Evolutionary conservation across 2,329 filamentous ascomycete species (phyloP), one percentile per base, ranked within the genome.

Genomic region (Cordyceps tenuipes): DNA sequence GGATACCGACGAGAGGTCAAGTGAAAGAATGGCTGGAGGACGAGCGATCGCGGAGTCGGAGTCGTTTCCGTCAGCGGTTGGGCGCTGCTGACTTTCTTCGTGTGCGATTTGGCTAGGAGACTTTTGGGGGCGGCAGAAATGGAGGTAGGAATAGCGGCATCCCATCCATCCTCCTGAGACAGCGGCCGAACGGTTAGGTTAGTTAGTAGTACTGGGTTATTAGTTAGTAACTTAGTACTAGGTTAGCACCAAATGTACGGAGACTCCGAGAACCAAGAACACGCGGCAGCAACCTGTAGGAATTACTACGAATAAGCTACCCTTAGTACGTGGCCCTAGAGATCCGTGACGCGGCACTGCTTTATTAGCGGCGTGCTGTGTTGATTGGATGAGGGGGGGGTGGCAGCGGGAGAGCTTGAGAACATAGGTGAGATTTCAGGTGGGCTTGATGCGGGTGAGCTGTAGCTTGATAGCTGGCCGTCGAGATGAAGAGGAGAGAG

Each of bases 11-110:
- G 13, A 48, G 43, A 26, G n/a, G 21, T n/a, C 12, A 47, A n/a
- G 5, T 19, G 3, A 36, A 36, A 29, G 13, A 44, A 5, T 10
- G 34, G 50, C 34, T 43, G 51, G 39, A 41, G 26, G 7, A 50
- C 29, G 41, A 36, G 21, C 34, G 46, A 57, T 57, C 55, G 46
- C 55, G 55, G 55, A 41, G 44, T 29, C 55, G 55, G 55, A 41
- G 44, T 29, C 34, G 46, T 49, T 57, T 31, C 55, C 55, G 55
- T 50, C 21, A 43, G 21, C 23, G 23, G 34, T 19, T 43, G 55
- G 34, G 12, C 46, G 43, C 12, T 48, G 53, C 53, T 56, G 44
- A 56, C 53, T 47, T 23, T 23, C 4, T 23, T 23, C 23, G 23
- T 23, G 39, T 39, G 43, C 31, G 53, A 26, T 8, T 48, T n/a